A percentile compares a stretch with the other conserved stretches of the same genome.
phyloP scores from a whole-genome alignment of 805 yeast species.

The Teunomyces cretensis region DNA sequence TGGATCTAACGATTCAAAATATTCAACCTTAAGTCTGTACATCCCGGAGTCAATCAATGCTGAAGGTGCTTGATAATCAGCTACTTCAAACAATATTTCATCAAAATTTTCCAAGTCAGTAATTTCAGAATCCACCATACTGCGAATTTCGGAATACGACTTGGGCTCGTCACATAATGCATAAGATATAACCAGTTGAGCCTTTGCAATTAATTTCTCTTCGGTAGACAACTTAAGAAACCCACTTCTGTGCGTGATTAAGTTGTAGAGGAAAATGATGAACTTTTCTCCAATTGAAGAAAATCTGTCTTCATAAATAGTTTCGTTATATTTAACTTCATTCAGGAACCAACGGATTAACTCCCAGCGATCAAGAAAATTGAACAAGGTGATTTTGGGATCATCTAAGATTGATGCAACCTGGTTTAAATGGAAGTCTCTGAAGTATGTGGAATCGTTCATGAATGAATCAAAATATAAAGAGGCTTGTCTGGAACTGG shows the following conservation, averaged over 20 bases:
- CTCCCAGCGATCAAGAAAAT: constrained; percentile 58
- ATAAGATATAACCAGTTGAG: constrained; percentile 48
- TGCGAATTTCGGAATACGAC: constrained; percentile 50
- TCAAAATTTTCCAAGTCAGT: constrained; percentile 45
- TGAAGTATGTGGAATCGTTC: constrained; percentile 39
- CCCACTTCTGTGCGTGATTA: constrained; percentile 38
- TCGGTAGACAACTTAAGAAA: constrained; percentile 25
- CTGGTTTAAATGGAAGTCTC: constrained; percentile 50
- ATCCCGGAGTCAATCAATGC: constrained; percentile 58
- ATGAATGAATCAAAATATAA: constrained; percentile 45
- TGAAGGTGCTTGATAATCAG: constrained; percentile 63
- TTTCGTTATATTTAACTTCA: constrained; percentile 27
- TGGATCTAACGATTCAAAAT: constrained; percentile 61
- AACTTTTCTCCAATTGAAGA: constrained; percentile 44
- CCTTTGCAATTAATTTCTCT: constrained; percentile 23
- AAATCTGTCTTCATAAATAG: constrained; percentile 50
- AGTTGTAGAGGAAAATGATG: constrained; percentile 42
- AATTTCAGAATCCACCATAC: constrained; percentile 23
- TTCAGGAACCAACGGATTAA: constrained; percentile 49
- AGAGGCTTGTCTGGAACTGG: constrained; percentile 50
- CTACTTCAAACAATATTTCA: constrained; percentile 55
- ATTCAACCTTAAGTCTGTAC: constrained; percentile 63
- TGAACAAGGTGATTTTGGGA: constrained; percentile 33
- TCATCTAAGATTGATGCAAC: constrained; percentile 39
- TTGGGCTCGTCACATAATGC: constrained; percentile 51